Evolutionary conservation across 345 rosid genomes (phyloP), one percentile per base, ranked within the genome.

Genomic region (Passiflora organensis): DNA sequence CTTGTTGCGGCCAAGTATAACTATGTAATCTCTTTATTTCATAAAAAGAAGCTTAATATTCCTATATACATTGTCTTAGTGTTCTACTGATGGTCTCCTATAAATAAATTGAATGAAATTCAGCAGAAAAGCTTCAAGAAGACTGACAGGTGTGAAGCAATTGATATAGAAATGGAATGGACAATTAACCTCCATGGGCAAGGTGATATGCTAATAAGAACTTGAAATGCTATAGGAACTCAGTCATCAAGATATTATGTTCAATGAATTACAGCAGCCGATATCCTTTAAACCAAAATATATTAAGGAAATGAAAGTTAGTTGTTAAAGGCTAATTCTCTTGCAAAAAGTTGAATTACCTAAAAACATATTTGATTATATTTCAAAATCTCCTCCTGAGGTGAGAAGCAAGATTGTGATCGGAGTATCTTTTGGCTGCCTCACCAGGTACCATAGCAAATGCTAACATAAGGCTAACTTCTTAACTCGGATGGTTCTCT

Each of bases 401-500:
- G 19, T 13, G 46, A n/a, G 25, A 15, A 68, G 47, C 14, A 48
- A 68, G 53, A 52, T 54, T 34, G 59, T 32, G 22, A 60, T 56
- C 24, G 62, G 21, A 45, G 4, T 21, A 48, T 5, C 13, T 39
- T 5, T 10, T 28, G 34, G 34, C 18, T 21, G 51, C n/a, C 51
- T 32, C 45, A 53, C 51, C 32, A 53, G 43, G 53, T 37, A 25
- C 21, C 28, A 22, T 18, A 13, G 18, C 6, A 43, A 39, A 43
- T 32, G 38, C 59, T 24, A 62, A 51, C 25, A 43, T 51, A 47
- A 28, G 53, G 37, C 18, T 53, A 13, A n/a, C n/a, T 44, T 51
- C 5, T 46, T 62, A 54, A 63, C 56, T 71, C 74, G 65, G 60
- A 38, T 54, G 57, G 41, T 55, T 60, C 55, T 37, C 56, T 53